Evolutionary conservation across 352 stramenopile species (phyloP).

Genomic region (Globisporangium parvum): DNA sequence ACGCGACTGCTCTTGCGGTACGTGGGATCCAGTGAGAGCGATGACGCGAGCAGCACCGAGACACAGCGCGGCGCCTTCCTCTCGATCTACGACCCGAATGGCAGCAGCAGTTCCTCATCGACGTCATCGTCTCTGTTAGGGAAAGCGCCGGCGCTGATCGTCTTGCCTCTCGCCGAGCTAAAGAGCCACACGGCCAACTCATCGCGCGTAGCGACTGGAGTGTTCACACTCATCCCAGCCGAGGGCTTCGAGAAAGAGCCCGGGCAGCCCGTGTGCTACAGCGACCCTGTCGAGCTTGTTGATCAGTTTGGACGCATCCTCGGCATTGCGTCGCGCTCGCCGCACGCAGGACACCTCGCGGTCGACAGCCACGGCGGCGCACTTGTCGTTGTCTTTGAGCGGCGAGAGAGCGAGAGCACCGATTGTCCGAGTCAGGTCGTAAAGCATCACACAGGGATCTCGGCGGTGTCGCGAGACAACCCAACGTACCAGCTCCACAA

Average conservation of each 20-base stretch:
- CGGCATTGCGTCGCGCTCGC: slow-evolving; percentile 21
- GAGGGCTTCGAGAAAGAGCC: slow-evolving; percentile 33
- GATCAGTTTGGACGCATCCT: slow-evolving; percentile 25
- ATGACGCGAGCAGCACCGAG: neutral
- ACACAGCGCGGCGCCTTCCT: slow-evolving; percentile 9
- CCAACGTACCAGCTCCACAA: slow-evolving; percentile 4
- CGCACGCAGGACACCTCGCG: slow-evolving; percentile 23
- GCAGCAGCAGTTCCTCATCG: neutral
- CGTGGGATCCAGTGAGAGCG: neutral
- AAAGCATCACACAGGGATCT: slow-evolving; percentile 1
- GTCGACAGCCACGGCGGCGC: slow-evolving; percentile 25
- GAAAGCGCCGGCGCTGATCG: slow-evolving; percentile 20
- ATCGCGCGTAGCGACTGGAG: slow-evolving; percentile 9
- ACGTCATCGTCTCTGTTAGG: slow-evolving; percentile 13
- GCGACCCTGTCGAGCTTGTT: slow-evolving; percentile 30
- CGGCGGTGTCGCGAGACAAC: neutral
- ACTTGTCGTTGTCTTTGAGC: slow-evolving; percentile 31
- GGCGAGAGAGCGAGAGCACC: neutral
- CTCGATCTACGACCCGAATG: slow-evolving; percentile 17
- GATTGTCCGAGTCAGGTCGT: slow-evolving; percentile 2
- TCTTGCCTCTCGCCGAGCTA: slow-evolving; percentile 15
- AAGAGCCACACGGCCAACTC: slow-evolving; percentile 1
- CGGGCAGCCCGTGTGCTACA: slow-evolving; percentile 34
- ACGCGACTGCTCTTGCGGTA: slow-evolving; percentile 27
- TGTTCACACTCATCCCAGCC: slow-evolving; percentile 31